phyloP scores from a whole-genome alignment of 306 rosid species.

The Astragalus glycyphyllos region DNA sequence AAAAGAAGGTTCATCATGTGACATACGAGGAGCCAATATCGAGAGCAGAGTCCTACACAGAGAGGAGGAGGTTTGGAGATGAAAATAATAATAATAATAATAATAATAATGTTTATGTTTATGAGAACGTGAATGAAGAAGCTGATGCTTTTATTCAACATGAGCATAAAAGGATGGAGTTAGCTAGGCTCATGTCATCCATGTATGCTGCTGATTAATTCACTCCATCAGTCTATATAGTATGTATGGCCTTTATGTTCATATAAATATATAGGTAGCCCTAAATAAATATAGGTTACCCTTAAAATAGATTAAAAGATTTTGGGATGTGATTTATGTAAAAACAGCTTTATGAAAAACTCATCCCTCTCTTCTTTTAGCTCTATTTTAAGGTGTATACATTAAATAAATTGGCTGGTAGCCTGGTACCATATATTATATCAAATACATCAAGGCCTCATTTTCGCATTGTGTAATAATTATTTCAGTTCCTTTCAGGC shows the following conservation, averaged over 20 bases:
- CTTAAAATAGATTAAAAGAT: constrained; percentile 19
- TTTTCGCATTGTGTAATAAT: not conserved
- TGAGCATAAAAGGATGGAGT: constrained; percentile 59
- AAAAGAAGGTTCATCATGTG: constrained; percentile 30
- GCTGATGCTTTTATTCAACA: constrained; percentile 66
- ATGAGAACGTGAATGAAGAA: constrained; percentile 55
- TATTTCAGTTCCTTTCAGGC: not conserved
- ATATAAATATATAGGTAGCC: not conserved
- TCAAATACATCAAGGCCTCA: not conserved
- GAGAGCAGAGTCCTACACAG: constrained; percentile 14
- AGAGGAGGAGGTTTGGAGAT: constrained; percentile 17
- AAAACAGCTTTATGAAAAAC: not conserved
- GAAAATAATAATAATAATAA: too few species aligned
- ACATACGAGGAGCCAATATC: constrained; percentile 33
- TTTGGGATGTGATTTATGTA: constrained; percentile 35
- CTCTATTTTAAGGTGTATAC: constrained; percentile 15
- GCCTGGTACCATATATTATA: not conserved
- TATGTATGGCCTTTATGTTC: not conserved
- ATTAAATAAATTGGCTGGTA: not conserved
- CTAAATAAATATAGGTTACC: not conserved
- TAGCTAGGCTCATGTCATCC: constrained; percentile 42
- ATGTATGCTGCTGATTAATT: not conserved
- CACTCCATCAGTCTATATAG: too few species aligned
- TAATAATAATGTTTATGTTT: not conserved
- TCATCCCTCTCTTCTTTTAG: constrained; percentile 26